Base-by-base conservation (phyloP, 2,329 filamentous ascomycete species). In the Cordyceps tenuipes region DNA sequence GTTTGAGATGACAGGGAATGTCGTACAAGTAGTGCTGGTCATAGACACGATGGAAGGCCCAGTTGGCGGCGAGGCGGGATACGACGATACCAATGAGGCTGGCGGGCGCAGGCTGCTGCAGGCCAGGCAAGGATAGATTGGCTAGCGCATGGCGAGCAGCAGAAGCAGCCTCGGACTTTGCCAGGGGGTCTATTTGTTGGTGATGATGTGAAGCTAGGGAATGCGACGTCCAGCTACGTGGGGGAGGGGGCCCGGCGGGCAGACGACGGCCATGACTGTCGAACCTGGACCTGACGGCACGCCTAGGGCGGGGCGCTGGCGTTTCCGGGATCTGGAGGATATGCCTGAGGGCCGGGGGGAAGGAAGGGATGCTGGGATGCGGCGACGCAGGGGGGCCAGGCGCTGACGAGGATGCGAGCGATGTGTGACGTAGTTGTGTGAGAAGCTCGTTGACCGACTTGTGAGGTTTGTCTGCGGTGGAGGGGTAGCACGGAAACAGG, bases 301-400 rank as follows among this genome's bases (percentile, higher is more conserved):
- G 74, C 60, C 82, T 76, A 29, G 81, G 80, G 29, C 70, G 69
- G 31, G 80, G 82, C 10, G 76, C 69, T 26, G 81, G 82, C 31
- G 79, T 79, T 66, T 84, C 82, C 61, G 82, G 82, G 60, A 85
- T 77, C 66, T 82, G 79, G 56, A 87, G 78, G 62, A 86, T 79
- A 62, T 80, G 76, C 62, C 82, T 79, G 66, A 87, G 78, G 57
- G 77, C 73, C 5, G 84, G 83, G 57, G 83, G 84, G 2, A 87
- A 76, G 62, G 80, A 84, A n/a, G 81, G 82, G 36, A 71, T 67
- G 60, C 70, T 69, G 53, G 70, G 66, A 61, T 70, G 66, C 63
- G 39, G 46, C 10, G 48, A 46, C n/a, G 29, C 50, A 34, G 50
- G 62, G 59, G 65, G 64, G 62, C 63, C 64, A 59, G 63, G 63